Evolutionary conservation across 2,329 filamentous ascomycete species (phyloP).

Genomic region (Talaromyces sp.): DNA sequence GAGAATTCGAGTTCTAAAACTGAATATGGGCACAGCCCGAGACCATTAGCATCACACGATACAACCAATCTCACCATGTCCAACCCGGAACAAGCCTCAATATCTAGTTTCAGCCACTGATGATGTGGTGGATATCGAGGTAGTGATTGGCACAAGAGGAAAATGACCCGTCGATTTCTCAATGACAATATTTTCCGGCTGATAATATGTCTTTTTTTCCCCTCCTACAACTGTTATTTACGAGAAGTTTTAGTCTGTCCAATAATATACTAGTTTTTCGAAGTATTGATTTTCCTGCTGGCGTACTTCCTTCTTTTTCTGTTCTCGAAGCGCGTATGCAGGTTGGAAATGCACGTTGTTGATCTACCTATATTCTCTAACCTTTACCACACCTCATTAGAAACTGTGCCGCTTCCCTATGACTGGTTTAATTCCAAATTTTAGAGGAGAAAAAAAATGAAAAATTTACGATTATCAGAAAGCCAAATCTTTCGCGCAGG

Average conservation of each 20-base stretch:
- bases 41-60: not conserved
- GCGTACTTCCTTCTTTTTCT: too few species aligned
- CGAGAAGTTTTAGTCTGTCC: not conserved
- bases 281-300: too few species aligned
- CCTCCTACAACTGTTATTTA: not conserved
- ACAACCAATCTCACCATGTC: not conserved
- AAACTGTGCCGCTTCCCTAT: not conserved
- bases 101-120: not conserved
- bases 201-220: not conserved
- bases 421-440: not conserved
- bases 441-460: too few species aligned
- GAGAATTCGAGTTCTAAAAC: not conserved
- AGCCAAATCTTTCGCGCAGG: not conserved
- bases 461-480: not conserved
- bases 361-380: not conserved
- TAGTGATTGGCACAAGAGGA: not conserved
- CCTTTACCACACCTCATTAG: not conserved
- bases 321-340: not conserved
- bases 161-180: not conserved
- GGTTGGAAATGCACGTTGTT: not conserved
- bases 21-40: not conserved
- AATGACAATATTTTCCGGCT: not conserved
- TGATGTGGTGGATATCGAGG: not conserved
- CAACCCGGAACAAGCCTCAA: not conserved
- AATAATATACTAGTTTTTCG: too few species aligned